These are phyloP conservation scores for Salix viminalis DNA, from an alignment of 345 rosid genomes.

Conservation along the genomic window DNA sequence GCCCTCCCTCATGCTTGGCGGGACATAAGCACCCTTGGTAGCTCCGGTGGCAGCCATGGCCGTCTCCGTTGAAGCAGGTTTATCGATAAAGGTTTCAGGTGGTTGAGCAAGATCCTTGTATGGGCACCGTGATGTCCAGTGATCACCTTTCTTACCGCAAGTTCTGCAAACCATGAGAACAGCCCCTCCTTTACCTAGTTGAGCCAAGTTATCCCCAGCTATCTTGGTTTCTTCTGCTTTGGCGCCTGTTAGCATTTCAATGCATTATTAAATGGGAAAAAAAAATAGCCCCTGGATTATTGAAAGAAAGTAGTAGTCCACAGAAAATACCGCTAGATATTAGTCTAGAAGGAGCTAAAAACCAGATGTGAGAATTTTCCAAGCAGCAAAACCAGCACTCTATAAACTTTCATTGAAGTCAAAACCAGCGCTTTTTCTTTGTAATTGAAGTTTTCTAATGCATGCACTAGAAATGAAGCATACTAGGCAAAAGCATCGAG, in stretches of 20 bases:
- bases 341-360: neutral
- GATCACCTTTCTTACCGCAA: slow-evolving; percentile 90
- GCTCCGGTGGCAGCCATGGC: slow-evolving; percentile 35
- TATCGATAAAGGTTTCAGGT: slow-evolving; percentile 50
- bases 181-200: slow-evolving; percentile 64
- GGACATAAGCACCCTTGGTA: slow-evolving; percentile 62
- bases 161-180: slow-evolving; percentile 85
- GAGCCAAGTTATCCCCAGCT: slow-evolving; percentile 57
- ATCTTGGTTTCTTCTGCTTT: slow-evolving; percentile 61
- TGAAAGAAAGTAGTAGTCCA: neutral
- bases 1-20: slow-evolving; percentile 73
- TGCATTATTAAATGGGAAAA: neutral
- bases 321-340: neutral
- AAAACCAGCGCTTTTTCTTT: neutral
- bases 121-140: slow-evolving; percentile 88
- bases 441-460: neutral
- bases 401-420: neutral
- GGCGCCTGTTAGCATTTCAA: slow-evolving; percentile 39
- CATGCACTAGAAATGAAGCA: no score
- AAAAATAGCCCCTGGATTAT: neutral
- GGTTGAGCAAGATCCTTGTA: slow-evolving; percentile 78
- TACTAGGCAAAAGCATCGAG: neutral
- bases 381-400: neutral
- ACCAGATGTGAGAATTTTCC: neutral
- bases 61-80: slow-evolving; percentile 51